Conservation (phyloP, 352 stramenopile species). For the Pilasporangium apinafurcum region DNA sequence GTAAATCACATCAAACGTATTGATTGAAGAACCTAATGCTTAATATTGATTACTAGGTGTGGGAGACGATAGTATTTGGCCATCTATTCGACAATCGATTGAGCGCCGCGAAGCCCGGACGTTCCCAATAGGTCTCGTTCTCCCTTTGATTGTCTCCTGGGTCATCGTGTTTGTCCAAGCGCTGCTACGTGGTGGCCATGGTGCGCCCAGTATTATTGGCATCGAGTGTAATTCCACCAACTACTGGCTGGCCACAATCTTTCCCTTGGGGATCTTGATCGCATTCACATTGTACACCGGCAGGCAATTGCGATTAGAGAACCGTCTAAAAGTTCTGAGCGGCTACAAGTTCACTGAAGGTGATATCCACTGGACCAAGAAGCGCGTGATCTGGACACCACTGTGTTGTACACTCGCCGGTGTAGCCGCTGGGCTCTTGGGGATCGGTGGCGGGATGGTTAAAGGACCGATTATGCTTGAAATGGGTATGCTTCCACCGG, state of each 20-base stretch:
- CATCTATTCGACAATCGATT: slow-evolving; percentile 27
- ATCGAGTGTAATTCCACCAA: slow-evolving; percentile 85
- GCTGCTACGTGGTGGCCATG: slow-evolving; percentile 59
- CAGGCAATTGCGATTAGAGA: slow-evolving; percentile 44
- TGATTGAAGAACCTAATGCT: too few relatives aligned
- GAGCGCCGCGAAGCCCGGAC: slow-evolving; percentile 32
- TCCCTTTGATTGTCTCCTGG: slow-evolving; percentile 49
- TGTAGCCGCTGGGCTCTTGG: slow-evolving; percentile 92
- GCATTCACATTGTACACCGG: slow-evolving; percentile 45
- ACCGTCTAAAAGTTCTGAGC: slow-evolving; percentile 56
- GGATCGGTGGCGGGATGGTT: slow-evolving; percentile 95
- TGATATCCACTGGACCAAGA: slow-evolving; percentile 91
- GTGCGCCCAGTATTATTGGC: slow-evolving; percentile 69
- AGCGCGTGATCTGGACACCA: slow-evolving; percentile 87
- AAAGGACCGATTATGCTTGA: slow-evolving; percentile 96
- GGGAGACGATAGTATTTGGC: slow-evolving; percentile 20
- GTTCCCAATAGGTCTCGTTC: slow-evolving; percentile 47
- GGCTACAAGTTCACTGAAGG: slow-evolving; percentile 79
- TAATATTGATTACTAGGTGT: not conserved
- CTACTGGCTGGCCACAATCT: slow-evolving; percentile 90
- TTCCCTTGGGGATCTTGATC: slow-evolving; percentile 74
- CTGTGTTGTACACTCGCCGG: slow-evolving; percentile 89
- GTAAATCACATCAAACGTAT: too few relatives aligned
- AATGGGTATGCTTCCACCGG: slow-evolving; percentile 90
- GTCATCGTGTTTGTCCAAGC: slow-evolving; percentile 59